Percentiles rank a stretch among this genome's conserved stretches.
Evolutionary conservation across 2,329 filamentous ascomycete species (phyloP).

Genomic region (Apiospora kogelbergensis): DNA sequence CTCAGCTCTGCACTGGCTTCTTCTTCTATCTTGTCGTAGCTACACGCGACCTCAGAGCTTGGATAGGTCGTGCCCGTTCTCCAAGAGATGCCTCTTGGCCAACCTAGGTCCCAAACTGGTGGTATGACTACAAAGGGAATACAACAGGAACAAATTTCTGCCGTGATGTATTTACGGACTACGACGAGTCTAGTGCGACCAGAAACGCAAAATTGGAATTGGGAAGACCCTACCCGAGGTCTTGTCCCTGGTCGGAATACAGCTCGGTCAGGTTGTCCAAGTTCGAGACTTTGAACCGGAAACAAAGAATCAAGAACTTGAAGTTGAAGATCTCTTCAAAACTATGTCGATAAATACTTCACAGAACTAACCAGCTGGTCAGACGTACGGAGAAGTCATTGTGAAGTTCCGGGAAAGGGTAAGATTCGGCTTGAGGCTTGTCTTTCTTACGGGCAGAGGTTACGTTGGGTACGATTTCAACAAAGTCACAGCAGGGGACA

Average conservation of each 20-base stretch:
- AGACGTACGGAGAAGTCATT: not conserved
- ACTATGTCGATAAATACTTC: not conserved
- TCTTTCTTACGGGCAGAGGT: not conserved
- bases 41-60: not conserved
- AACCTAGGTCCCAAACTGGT: not conserved
- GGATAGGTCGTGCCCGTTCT: not conserved
- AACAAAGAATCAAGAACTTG: too few relatives aligned
- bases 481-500: not conserved
- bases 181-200: not conserved
- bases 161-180: too few relatives aligned
- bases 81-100: not conserved
- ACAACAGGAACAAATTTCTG: too few relatives aligned
- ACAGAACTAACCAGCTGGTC: not conserved
- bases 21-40: not conserved
- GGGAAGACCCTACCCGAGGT: not conserved
- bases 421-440: rapidly evolving
- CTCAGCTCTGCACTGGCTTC: not conserved
- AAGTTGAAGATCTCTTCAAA: not conserved
- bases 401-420: not conserved
- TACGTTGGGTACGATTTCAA: not conserved
- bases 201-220: not conserved
- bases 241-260: not conserved
- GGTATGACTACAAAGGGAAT: too few relatives aligned
- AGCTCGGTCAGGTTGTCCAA: not conserved
- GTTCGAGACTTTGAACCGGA: not conserved